A percentile compares a stretch with the other conserved stretches of the same genome.
These are phyloP conservation scores for Stylosanthes scabra DNA, from an alignment of 331 rosid species.

Conservation along the genomic window DNA sequence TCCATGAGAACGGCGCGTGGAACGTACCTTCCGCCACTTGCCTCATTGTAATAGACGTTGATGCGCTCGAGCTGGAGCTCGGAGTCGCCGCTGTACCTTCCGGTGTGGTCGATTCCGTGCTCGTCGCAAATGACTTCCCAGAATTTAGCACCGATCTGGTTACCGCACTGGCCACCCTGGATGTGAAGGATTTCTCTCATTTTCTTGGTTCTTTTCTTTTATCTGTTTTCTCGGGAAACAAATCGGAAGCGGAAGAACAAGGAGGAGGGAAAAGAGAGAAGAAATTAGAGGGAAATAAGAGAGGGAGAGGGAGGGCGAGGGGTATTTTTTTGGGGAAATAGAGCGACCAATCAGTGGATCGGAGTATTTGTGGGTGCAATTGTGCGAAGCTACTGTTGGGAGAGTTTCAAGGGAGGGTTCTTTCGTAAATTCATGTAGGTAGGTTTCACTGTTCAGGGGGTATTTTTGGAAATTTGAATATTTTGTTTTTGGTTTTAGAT, in stretches of 20 bases:
- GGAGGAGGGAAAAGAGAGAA: neutral
- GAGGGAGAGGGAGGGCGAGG: neutral
- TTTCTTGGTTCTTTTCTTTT: neutral
- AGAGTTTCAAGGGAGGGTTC: conserved; percentile 22
- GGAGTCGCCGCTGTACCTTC: conserved; percentile 62
- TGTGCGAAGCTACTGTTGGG: conserved; percentile 6
- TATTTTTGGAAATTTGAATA: neutral
- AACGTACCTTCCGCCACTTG: conserved; percentile 71
- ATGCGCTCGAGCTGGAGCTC: conserved; percentile 74
- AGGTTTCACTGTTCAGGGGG: conserved; percentile 5
- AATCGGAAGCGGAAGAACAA: neutral
- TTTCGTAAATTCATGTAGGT: neutral
- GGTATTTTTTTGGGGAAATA: neutral
- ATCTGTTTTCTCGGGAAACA: conserved; percentile 14
- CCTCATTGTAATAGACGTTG: conserved; percentile 76
- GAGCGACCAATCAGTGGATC: neutral
- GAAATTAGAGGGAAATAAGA: neutral
- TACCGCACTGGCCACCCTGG: conserved; percentile 59
- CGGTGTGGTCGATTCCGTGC: conserved; percentile 73
- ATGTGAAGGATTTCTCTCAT: conserved; percentile 62
- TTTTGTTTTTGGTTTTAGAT: neutral
- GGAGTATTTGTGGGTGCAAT: neutral
- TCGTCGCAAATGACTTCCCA: conserved; percentile 64
- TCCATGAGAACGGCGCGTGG: conserved; percentile 82
- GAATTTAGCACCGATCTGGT: conserved; percentile 62